A percentile compares a stretch with the other conserved stretches of the same genome.
Conservation (phyloP, 139 green algal genomes). For the Chlamydomonas incerta region DNA sequence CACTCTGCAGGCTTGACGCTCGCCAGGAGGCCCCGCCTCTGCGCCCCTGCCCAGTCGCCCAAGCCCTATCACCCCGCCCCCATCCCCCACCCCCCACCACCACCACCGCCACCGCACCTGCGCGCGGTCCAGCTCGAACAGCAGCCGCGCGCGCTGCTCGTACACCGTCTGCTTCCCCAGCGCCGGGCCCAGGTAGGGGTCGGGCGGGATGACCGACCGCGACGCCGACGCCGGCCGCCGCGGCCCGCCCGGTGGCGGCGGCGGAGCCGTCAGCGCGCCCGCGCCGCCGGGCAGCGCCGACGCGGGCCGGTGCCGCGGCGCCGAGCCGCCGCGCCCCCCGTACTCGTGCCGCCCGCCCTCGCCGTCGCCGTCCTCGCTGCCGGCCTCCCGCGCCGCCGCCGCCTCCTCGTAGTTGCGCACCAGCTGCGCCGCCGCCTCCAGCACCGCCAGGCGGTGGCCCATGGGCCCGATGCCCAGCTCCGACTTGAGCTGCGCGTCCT, state of each 20-base stretch:
- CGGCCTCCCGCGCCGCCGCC: background rate
- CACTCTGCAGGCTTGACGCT: no score
- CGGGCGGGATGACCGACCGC: conserved; percentile 43
- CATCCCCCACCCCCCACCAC: no score
- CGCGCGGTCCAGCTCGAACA: conserved; percentile 74
- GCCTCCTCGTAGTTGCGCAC: conserved; percentile 21
- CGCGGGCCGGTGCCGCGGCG: background rate
- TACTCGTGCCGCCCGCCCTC: background rate
- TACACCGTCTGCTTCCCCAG: conserved; percentile 64
- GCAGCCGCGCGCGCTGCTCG: conserved; percentile 71
- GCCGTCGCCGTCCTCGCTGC: background rate
- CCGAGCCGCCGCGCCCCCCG: background rate
- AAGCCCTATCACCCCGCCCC: no score
- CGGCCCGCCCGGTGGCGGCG: conserved; percentile 5
- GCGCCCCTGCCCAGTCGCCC: no score
- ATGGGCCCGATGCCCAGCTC: conserved; percentile 78
- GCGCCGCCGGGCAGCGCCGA: conserved; percentile 2
- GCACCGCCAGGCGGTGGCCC: conserved; percentile 67
- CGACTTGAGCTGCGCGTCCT: conserved; percentile 64
- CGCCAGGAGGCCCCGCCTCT: no score
- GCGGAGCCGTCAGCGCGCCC: conserved; percentile 3
- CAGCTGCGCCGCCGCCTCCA: conserved; percentile 53
- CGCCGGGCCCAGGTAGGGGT: conserved; percentile 45
- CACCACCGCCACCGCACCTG: no score
- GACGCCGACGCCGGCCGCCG: conserved; percentile 40